Evolutionary conservation across 495 filamentous ascomycete species (phyloP).

Genomic region (Aspergillus bertholletiae): DNA sequence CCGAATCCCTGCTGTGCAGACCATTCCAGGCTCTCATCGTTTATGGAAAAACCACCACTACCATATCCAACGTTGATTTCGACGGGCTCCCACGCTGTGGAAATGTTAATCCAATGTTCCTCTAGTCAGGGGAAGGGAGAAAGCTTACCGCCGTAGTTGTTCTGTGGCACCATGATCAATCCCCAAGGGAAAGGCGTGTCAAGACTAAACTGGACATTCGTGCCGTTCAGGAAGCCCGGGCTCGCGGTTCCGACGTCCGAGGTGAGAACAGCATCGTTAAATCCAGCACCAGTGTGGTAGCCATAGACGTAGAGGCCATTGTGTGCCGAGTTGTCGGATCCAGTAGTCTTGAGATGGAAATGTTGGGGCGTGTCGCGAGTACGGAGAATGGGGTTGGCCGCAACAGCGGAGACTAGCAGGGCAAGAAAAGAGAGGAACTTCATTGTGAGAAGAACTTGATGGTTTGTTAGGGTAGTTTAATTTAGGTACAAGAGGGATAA

Average conservation of each 20-base stretch:
- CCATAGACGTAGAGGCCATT: conserved; percentile 44
- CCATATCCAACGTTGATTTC: conserved; percentile 39
- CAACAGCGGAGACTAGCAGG: conserved; percentile 23
- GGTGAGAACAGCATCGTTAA: conserved; percentile 42
- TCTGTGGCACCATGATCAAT: conserved; percentile 22
- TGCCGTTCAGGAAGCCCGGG: conserved; percentile 40
- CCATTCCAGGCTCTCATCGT: conserved; percentile 35
- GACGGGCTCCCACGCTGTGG: conserved; percentile 39
- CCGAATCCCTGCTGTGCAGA: conserved; percentile 35
- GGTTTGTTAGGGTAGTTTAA: not conserved
- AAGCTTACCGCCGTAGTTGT: conserved; percentile 30
- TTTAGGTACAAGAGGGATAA: too few species aligned
- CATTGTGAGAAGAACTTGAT: conserved; percentile 21
- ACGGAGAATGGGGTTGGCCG: conserved; percentile 18
- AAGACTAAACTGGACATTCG: conserved; percentile 33
- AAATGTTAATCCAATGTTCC: conserved; percentile 1
- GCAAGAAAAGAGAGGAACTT: conserved; percentile 31
- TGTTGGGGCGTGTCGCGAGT: conserved; percentile 15
- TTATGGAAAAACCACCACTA: conserved; percentile 35
- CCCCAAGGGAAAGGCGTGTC: conserved; percentile 36
- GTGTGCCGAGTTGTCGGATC: conserved; percentile 24
- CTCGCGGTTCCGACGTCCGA: conserved; percentile 22
- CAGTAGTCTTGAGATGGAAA: conserved; percentile 44
- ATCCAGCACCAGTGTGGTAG: conserved; percentile 48
- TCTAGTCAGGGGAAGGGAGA: not conserved